Conservation (phyloP, 495 filamentous ascomycete genomes). For the Astrocystis sublimbata region DNA sequence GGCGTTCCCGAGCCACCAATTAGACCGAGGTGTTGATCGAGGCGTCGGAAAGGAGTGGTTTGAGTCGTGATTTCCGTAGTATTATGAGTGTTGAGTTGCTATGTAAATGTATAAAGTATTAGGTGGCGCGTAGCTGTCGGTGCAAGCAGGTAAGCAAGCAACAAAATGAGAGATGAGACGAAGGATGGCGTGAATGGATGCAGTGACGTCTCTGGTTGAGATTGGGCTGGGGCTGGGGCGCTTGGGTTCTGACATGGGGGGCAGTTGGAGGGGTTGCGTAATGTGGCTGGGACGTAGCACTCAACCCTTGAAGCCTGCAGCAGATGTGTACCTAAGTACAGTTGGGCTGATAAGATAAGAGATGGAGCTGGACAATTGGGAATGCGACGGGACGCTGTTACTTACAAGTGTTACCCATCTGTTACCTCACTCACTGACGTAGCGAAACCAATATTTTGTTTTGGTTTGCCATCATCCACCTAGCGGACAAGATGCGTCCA, state of each 20-base stretch:
- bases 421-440: constrained; percentile 5
- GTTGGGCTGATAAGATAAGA: neutral
- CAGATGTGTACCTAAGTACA: constrained; percentile 5
- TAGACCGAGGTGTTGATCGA: neutral
- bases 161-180: constrained; percentile 13
- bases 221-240: neutral
- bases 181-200: neutral
- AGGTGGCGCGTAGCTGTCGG: constrained; percentile 13
- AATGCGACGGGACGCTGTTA: too few relatives aligned
- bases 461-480: too few relatives aligned
- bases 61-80: neutral
- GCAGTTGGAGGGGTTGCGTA: neutral
- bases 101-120: neutral
- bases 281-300: neutral
- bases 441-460: too few relatives aligned
- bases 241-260: too few relatives aligned
- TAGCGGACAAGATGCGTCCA: too few relatives aligned
- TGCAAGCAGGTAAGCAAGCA: too few relatives aligned
- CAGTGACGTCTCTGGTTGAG: neutral
- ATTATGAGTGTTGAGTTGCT: constrained; percentile 9
- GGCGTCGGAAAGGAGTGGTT: neutral
- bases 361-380: too few relatives aligned
- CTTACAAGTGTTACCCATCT: too few relatives aligned
- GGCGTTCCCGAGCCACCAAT: neutral
- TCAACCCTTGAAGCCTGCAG: neutral